phyloP scores from a whole-genome alignment of 371 early-diverging fungal species.

The Chytridiales sp. region DNA sequence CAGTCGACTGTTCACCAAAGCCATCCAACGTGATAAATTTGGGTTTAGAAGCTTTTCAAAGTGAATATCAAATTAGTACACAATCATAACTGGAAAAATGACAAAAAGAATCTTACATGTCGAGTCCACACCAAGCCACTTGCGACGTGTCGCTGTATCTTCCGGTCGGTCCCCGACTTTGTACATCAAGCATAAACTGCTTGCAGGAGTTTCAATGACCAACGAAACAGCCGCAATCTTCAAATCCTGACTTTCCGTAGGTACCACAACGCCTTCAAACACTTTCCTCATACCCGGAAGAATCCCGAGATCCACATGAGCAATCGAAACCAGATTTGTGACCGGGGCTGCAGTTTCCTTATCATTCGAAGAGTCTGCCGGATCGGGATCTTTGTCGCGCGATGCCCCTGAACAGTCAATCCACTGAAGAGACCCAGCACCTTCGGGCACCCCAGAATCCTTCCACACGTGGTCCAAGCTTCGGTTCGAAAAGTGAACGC shows the following conservation, averaged over 20 bases:
- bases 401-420: constrained; percentile 34
- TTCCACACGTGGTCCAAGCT: constrained; percentile 43
- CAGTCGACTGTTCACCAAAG: constrained; percentile 52
- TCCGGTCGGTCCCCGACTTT: constrained; percentile 38
- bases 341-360: background rate
- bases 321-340: constrained; percentile 28
- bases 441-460: constrained; percentile 1
- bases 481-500: constrained; percentile 59
- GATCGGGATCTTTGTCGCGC: constrained; percentile 20
- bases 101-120: background rate
- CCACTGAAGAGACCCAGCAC: constrained; percentile 5
- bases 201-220: constrained; percentile 43
- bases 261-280: constrained; percentile 62
- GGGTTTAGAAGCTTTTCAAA: constrained; percentile 14
- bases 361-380: background rate
- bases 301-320: constrained; percentile 51
- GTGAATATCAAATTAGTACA: too few relatives aligned
- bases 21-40: constrained; percentile 52
- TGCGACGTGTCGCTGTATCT: constrained; percentile 24
- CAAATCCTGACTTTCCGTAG: constrained; percentile 60
- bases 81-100: constrained; percentile 18
- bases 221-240: constrained; percentile 55
- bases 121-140: constrained; percentile 37
- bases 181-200: constrained; percentile 52
- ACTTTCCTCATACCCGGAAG: constrained; percentile 57